Percentiles rank a stretch among this genome's conserved stretches.
phyloP scores from a whole-genome alignment of 2,329 filamentous ascomycete genomes.

The Sarocladium strictum region DNA sequence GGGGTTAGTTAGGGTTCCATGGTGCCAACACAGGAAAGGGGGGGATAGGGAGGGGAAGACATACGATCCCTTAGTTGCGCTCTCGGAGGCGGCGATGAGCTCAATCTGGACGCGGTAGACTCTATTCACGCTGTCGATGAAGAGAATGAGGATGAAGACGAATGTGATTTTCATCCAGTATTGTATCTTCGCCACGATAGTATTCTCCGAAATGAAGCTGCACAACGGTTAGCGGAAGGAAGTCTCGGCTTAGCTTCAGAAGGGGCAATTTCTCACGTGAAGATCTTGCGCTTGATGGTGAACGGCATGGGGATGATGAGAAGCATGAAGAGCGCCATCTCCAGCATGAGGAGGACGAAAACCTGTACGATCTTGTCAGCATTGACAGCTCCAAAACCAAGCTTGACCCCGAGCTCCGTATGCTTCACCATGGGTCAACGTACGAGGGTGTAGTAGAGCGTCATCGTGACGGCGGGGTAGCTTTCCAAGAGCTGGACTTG shows the following conservation, averaged over 20 bases:
- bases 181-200: slow-evolving; percentile 80
- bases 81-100: slow-evolving; percentile 66
- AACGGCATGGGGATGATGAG: slow-evolving; percentile 86
- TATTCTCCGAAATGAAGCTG: slow-evolving; percentile 90
- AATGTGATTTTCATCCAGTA: slow-evolving; percentile 99
- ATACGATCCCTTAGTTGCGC: slow-evolving; percentile 36
- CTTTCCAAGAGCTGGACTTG: too few species aligned
- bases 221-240: slow-evolving; percentile 10
- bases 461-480: slow-evolving; percentile 37
- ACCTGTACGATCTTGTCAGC: slow-evolving; percentile 48
- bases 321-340: slow-evolving; percentile 77
- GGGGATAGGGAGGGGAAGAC: slow-evolving; percentile 21
- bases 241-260: neutral
- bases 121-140: slow-evolving; percentile 91
- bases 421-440: slow-evolving; percentile 16
- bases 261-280: slow-evolving; percentile 47
- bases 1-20: neutral
- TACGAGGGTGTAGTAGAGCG: slow-evolving; percentile 53
- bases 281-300: slow-evolving; percentile 76
- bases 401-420: neutral
- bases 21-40: neutral
- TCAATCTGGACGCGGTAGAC: slow-evolving; percentile 96
- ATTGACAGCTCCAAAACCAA: neutral
- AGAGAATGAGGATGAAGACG: slow-evolving; percentile 97
- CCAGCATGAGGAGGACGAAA: slow-evolving; percentile 73